These are phyloP conservation scores for Colletotrichum neosansevieriae DNA, from an alignment of 2,329 filamentous ascomycete species.

Conservation along the genomic window DNA sequence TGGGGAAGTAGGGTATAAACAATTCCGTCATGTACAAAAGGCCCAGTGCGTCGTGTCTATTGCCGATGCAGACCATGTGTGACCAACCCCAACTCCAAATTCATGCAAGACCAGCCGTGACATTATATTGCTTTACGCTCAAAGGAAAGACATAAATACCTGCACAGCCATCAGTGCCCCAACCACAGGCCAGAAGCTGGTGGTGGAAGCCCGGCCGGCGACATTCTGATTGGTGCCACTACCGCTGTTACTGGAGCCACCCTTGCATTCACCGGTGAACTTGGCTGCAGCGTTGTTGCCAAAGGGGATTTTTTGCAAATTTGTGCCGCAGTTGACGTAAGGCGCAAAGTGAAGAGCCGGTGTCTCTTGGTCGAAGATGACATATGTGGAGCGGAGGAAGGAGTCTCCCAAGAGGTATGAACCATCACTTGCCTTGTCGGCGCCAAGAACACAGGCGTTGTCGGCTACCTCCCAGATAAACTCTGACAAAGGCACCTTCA, in stretches of 20 bases:
- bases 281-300: constrained; percentile 41
- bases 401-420: constrained; percentile 55
- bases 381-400: constrained; percentile 59
- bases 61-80: constrained; percentile 21
- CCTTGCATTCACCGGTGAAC: constrained; percentile 43
- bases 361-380: constrained; percentile 49
- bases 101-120: constrained; percentile 30
- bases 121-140: constrained; percentile 26
- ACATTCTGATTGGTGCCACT: constrained; percentile 19
- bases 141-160: constrained; percentile 31
- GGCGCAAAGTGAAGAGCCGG: constrained; percentile 45
- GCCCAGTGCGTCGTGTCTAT: constrained; percentile 21
- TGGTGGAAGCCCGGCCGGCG: constrained; percentile 28
- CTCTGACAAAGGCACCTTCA: constrained; percentile 60
- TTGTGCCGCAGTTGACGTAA: constrained; percentile 45
- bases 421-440: constrained; percentile 53
- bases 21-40: constrained; percentile 23
- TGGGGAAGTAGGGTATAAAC: constrained; percentile 36
- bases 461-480: constrained; percentile 57
- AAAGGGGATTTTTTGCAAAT: constrained; percentile 43
- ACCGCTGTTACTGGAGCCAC: constrained; percentile 19
- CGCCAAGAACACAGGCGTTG: constrained; percentile 58
- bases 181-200: constrained; percentile 17
- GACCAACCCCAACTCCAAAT: constrained; percentile 28
- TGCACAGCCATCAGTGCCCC: constrained; percentile 28